Evolutionary conservation across 2,329 filamentous ascomycete species (phyloP).

Genomic region (Hymenoscyphus fraxineus): DNA sequence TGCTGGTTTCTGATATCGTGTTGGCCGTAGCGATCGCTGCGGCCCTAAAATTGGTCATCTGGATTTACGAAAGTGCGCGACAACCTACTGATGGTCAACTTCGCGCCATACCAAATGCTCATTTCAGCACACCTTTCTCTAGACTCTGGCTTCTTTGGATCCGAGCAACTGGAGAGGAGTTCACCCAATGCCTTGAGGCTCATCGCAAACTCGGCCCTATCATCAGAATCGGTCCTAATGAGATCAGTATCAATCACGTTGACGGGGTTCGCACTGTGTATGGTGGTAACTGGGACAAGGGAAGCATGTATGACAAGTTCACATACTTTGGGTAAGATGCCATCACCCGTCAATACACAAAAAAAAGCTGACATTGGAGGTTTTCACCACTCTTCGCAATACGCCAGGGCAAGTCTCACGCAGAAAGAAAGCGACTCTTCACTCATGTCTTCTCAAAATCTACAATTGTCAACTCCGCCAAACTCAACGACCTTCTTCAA

Average conservation of each 20-base stretch:
- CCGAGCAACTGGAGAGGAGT: slow-evolving; percentile 22
- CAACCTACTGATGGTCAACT: too few relatives aligned
- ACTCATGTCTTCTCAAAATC: slow-evolving; percentile 79
- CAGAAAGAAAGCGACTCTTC: slow-evolving; percentile 68
- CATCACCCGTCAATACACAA: slow-evolving; percentile 34
- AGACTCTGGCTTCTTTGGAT: slow-evolving; percentile 54
- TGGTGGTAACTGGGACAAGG: slow-evolving; percentile 15
- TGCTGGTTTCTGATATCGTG: too few relatives aligned
- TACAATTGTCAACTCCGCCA: slow-evolving; percentile 55
- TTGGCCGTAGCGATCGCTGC: too few relatives aligned
- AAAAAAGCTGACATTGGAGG: background rate
- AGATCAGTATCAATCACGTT: slow-evolving; percentile 14
- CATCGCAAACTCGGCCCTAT: slow-evolving; percentile 16
- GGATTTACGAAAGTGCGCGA: too few relatives aligned
- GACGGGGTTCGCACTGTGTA: slow-evolving; percentile 17
- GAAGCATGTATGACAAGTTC: slow-evolving; percentile 43
- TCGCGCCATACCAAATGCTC: slow-evolving; percentile 55
- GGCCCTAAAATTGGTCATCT: too few relatives aligned
- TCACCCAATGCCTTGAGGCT: slow-evolving; percentile 9
- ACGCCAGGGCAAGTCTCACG: slow-evolving; percentile 56
- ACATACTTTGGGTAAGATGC: slow-evolving; percentile 57
- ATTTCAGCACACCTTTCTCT: slow-evolving; percentile 59
- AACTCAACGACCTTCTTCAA: slow-evolving; percentile 52
- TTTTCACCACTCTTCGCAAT: slow-evolving; percentile 58
- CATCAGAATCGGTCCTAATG: slow-evolving; percentile 15